Evolutionary conservation across 495 filamentous ascomycete genomes (phyloP).

Genomic region (Bacidia gigantensis): DNA sequence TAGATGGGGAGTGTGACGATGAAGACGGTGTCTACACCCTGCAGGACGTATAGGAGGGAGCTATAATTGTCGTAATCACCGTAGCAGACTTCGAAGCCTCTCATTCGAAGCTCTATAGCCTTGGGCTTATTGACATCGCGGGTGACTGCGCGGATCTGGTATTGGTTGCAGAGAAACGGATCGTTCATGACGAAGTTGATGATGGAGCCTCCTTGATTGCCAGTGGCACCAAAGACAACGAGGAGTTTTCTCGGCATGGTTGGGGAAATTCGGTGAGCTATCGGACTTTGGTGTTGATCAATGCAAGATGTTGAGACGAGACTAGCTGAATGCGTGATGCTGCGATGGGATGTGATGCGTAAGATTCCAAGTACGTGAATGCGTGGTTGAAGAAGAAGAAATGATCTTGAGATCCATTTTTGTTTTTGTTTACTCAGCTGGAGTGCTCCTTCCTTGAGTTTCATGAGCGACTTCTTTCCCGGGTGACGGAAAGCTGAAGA

Average conservation of each 20-base stretch:
- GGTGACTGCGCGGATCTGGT: slow-evolving; percentile 41
- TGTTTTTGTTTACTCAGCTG: no score
- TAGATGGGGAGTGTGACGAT: slow-evolving; percentile 29
- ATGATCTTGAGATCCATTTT: no score
- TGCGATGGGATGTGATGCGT: background rate
- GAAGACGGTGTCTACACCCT: slow-evolving; percentile 35
- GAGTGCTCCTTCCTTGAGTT: background rate
- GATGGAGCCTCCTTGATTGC: slow-evolving; percentile 46
- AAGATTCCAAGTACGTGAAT: no score
- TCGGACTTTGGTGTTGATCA: background rate
- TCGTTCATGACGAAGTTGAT: slow-evolving; percentile 34
- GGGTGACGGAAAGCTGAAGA: background rate
- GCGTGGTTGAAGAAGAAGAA: no score
- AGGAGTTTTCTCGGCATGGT: slow-evolving; percentile 37
- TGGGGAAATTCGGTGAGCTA: no score
- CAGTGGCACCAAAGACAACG: slow-evolving; percentile 44
- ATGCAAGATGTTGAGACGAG: background rate
- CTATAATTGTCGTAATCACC: slow-evolving; percentile 31
- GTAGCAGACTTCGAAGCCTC: slow-evolving; percentile 36
- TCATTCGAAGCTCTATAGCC: slow-evolving; percentile 23
- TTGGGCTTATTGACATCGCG: slow-evolving; percentile 34
- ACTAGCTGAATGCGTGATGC: background rate
- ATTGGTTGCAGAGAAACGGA: slow-evolving; percentile 30
- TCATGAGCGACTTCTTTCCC: background rate
- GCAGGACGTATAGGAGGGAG: slow-evolving; percentile 32